phyloP scores from a whole-genome alignment of 768 basidiomycete genomes.

The Dentipellis sp. region DNA sequence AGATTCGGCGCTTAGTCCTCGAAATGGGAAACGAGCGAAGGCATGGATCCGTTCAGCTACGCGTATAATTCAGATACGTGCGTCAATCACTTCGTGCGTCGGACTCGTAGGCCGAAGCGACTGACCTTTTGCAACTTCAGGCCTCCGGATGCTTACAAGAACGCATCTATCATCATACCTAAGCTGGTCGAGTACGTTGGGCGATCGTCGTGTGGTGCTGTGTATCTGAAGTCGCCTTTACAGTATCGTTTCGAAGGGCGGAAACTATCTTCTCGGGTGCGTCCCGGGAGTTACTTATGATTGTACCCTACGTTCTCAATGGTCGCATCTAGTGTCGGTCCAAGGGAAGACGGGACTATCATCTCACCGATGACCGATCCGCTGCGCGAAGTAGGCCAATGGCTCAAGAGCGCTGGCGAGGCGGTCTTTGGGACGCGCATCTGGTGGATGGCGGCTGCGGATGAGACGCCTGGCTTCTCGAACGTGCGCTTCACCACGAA shows the following conservation, averaged over 20 bases:
- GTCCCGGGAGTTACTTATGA: not conserved
- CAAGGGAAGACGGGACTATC: slow-evolving; percentile 12
- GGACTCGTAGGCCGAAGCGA: not conserved
- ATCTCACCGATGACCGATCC: slow-evolving; percentile 10
- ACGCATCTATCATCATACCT: not conserved
- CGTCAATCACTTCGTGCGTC: not conserved
- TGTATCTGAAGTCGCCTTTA: not conserved
- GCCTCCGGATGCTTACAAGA: not conserved
- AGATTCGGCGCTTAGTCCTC: slow-evolving; percentile 22
- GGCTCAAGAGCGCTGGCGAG: slow-evolving; percentile 9
- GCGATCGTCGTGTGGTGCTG: not conserved
- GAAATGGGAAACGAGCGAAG: slow-evolving; percentile 52
- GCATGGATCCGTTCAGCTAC: slow-evolving; percentile 46
- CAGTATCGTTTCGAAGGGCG: not conserved
- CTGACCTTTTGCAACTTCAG: not conserved
- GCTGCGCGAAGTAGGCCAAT: slow-evolving; percentile 9
- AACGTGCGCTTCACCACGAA: slow-evolving; percentile 23
- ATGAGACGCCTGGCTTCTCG: not conserved
- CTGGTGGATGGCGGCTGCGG: slow-evolving; percentile 6
- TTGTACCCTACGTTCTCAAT: not conserved
- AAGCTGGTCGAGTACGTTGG: not conserved
- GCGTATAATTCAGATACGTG: slow-evolving; percentile 24
- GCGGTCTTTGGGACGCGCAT: slow-evolving; percentile 14
- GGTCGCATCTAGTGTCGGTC: not conserved
- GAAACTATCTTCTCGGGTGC: not conserved